Evolutionary conservation across 1,284 basidiomycete species (phyloP), one percentile per base, ranked within the genome.

Genomic region (Microbotryum saponariae): DNA sequence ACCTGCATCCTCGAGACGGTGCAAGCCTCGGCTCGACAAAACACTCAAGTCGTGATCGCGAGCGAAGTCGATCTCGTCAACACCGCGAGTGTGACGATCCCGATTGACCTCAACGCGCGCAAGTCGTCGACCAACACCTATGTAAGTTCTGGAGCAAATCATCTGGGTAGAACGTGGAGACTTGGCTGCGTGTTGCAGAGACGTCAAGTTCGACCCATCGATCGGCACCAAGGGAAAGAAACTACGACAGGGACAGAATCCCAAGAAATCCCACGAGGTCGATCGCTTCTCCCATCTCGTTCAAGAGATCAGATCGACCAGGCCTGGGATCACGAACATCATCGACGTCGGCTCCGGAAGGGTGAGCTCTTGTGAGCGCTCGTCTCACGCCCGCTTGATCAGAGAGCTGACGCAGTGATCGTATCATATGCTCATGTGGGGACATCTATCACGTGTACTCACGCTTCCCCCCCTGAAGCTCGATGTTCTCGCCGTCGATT

Each of bases 401-500:
- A 42, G 37, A 42, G 37, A 12, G 37, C 12, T 42, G 37, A 42
- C 37, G 37, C 37, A 37, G 37, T 16, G 9, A 37, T 12, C 37
- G 37, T 42, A 42, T 42, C 4, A 42, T 42, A 2, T 27, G 1
- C 8, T 23, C n/a, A 1, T 20, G 6, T 58, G 66, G 67, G 67
- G 65, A 1, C 67, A 69, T 51, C 58, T 69, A 1, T 69, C 67
- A 1, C 60, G 67, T 10, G 57, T 60, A 1, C 65, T 69, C 42
- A 62, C 67, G 1, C 49, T 51, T 3, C 29, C 60, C 0, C 67
- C 67, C 0, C 62, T 66, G 20, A 49, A 60, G 42, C 58, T 69
- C 4, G 62, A 69, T 59, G 65, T 69, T 18, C 65, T 69, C 51
- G 67, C 67, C 5, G 54, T 69, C 47, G 67, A 69, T 51, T 69